Conservation (phyloP, 192 early-diverging fungal genomes). For the Ramicandelaber brevisporus region DNA sequence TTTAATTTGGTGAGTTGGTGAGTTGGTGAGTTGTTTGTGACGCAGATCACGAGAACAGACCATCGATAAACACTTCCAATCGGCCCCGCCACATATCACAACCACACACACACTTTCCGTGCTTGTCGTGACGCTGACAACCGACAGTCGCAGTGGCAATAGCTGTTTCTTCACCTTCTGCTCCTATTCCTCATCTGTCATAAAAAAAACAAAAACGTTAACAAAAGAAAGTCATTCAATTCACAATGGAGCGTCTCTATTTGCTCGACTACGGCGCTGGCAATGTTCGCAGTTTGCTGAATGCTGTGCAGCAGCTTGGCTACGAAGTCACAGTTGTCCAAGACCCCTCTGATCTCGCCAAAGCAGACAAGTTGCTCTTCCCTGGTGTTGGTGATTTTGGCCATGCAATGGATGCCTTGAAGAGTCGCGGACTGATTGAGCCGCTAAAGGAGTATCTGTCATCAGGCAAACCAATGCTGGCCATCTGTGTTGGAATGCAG, state of each 20-base stretch:
- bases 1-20: too few relatives aligned
- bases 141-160: too few relatives aligned
- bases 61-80: too few relatives aligned
- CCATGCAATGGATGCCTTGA: slow-evolving; percentile 56
- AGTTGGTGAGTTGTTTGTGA: too few relatives aligned
- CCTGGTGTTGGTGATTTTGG: slow-evolving; percentile 98
- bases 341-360: slow-evolving; percentile 49
- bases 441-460: slow-evolving; percentile 62
- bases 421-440: slow-evolving; percentile 44
- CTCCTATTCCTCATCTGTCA: too few relatives aligned
- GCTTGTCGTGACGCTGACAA: too few relatives aligned
- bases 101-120: too few relatives aligned
- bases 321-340: slow-evolving; percentile 55
- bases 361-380: slow-evolving; percentile 93
- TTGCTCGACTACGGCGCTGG: slow-evolving; percentile 99
- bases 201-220: too few relatives aligned
- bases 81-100: too few relatives aligned
- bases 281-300: slow-evolving; percentile 89
- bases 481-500: slow-evolving; percentile 98
- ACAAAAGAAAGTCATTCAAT: too few relatives aligned
- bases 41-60: too few relatives aligned
- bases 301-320: slow-evolving; percentile 79
- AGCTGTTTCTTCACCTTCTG: too few relatives aligned
- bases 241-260: slow-evolving; percentile 20
- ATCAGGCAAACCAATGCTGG: slow-evolving; percentile 80